Percentiles rank a stretch among this genome's conserved stretches.
Evolutionary conservation across 2,329 filamentous ascomycete species (phyloP).

Genomic region (Exophiala bonariae): DNA sequence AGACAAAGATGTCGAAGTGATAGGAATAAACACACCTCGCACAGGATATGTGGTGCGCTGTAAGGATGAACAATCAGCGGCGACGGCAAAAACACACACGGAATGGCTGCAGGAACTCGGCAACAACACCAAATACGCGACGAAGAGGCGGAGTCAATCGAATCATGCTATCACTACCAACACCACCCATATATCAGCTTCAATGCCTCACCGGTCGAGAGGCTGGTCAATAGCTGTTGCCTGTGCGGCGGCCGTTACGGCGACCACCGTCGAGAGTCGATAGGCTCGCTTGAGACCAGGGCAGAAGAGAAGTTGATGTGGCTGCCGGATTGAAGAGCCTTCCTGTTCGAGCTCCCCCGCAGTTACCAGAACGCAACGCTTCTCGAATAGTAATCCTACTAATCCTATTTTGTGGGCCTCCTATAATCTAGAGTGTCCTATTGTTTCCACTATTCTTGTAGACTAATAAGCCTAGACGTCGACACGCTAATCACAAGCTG

Average conservation of each 20-base stretch:
- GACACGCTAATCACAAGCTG: too few relatives aligned
- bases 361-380: too few relatives aligned
- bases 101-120: constrained; percentile 2
- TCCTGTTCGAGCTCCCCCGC: not conserved
- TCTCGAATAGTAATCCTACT: too few relatives aligned
- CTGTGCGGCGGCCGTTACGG: too few relatives aligned
- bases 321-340: not conserved
- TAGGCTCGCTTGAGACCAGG: not conserved
- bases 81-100: constrained; percentile 2
- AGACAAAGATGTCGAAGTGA: constrained; percentile 2
- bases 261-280: not conserved
- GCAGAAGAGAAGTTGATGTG: not conserved
- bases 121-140: constrained; percentile 2
- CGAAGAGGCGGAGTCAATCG: too few relatives aligned
- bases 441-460: too few relatives aligned
- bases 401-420: too few relatives aligned
- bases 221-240: not conserved
- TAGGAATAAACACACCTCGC: constrained; percentile 2
- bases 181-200: too few relatives aligned
- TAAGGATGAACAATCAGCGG: constrained; percentile 2
- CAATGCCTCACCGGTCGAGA: not conserved
- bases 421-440: too few relatives aligned
- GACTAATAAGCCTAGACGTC: too few relatives aligned
- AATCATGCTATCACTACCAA: too few relatives aligned
- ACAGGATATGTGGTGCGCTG: constrained; percentile 2